Evolutionary conservation across 768 basidiomycete genomes (phyloP).

Genomic region (Pulveroboletus sp.): DNA sequence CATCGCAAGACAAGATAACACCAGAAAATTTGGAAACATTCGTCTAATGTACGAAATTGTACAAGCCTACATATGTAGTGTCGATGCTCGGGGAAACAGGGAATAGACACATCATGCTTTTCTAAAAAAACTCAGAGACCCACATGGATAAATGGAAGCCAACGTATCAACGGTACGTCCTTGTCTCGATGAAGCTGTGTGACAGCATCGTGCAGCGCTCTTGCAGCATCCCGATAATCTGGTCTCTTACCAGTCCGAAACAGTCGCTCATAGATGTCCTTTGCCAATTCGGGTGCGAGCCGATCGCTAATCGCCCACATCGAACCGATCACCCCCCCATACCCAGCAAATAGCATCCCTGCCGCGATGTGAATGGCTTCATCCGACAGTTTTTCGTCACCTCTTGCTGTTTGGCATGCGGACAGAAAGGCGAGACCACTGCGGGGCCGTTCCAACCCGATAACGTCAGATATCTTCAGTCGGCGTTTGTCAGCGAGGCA

Average conservation of each 20-base stretch:
- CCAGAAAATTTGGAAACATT: too few relatives aligned
- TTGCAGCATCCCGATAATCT: not conserved
- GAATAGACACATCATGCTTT: too few relatives aligned
- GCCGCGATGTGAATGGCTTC: too few relatives aligned
- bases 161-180: not conserved
- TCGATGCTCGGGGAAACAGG: too few relatives aligned
- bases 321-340: conserved; percentile 34
- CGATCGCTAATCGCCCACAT: conserved; percentile 42
- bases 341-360: too few relatives aligned
- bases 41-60: too few relatives aligned
- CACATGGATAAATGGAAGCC: not conserved
- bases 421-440: not conserved
- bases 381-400: too few relatives aligned
- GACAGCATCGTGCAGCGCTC: not conserved
- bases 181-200: not conserved
- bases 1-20: too few relatives aligned
- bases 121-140: not conserved
- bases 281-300: conserved; percentile 33
- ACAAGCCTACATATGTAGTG: too few relatives aligned
- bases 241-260: not conserved
- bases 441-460: not conserved
- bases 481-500: not conserved
- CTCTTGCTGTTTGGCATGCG: not conserved
- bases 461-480: not conserved
- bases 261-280: conserved; percentile 27